phyloP scores from a whole-genome alignment of 2,329 filamentous ascomycete genomes.

The Fusarium sublunatum region DNA sequence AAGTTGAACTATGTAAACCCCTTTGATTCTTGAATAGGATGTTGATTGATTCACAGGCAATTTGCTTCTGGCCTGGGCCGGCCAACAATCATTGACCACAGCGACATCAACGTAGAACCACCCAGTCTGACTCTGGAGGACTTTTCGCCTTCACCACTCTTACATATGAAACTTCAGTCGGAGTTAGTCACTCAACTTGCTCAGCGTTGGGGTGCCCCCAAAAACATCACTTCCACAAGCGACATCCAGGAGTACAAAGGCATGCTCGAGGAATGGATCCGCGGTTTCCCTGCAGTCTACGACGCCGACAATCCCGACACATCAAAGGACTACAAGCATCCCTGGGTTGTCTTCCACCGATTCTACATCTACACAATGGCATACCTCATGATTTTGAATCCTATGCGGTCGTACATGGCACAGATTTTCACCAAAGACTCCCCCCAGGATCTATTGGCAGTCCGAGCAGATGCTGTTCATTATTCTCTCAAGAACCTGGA shows the following conservation, averaged over 20 bases:
- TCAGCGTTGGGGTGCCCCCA: slow-evolving; percentile 44
- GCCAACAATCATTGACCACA: slow-evolving; percentile 51
- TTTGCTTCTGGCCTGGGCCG: slow-evolving; percentile 49
- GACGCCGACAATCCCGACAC: slow-evolving; percentile 54
- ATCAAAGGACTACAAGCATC: slow-evolving; percentile 53
- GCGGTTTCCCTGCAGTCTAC: slow-evolving; percentile 56
- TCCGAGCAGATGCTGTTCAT: slow-evolving; percentile 55
- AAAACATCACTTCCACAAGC: slow-evolving; percentile 43
- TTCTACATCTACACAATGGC: slow-evolving; percentile 58
- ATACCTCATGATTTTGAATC: slow-evolving; percentile 59
- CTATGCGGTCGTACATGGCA: slow-evolving; percentile 60
- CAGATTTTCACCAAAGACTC: slow-evolving; percentile 47
- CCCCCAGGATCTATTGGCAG: slow-evolving; percentile 48
- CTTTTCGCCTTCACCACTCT: slow-evolving; percentile 48
- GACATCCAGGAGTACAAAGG: slow-evolving; percentile 49
- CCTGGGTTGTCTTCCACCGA: slow-evolving; percentile 59
- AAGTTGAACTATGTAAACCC: background rate
- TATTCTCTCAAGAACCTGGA: slow-evolving; percentile 56
- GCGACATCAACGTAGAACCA: slow-evolving; percentile 48
- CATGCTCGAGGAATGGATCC: slow-evolving; percentile 56
- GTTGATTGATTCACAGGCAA: slow-evolving; percentile 46
- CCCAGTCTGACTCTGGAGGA: slow-evolving; percentile 50
- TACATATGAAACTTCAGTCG: slow-evolving; percentile 53
- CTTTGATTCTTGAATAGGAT: background rate
- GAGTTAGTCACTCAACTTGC: slow-evolving; percentile 47